A percentile compares a stretch with the other conserved stretches of the same genome.
These are phyloP conservation scores for Ascochyta viciae-villosae DNA, from an alignment of 2,329 filamentous ascomycete species.

Conservation along the genomic window DNA sequence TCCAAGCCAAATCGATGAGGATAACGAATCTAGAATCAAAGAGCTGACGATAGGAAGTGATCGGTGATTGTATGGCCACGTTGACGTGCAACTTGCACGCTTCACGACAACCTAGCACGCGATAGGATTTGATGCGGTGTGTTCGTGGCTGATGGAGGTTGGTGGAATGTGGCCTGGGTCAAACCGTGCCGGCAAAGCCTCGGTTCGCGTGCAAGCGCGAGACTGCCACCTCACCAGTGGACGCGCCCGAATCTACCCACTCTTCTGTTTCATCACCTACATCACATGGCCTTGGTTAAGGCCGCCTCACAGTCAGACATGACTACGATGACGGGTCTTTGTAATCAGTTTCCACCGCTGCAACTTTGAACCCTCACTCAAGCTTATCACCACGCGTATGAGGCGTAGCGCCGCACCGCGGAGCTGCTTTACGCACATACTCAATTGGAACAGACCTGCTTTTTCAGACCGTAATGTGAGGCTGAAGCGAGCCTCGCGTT, in stretches of 20 bases:
- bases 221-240: neutral
- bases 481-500: neutral
- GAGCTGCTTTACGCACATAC: neutral
- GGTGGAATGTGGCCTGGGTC: neutral
- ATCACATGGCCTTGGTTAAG: neutral
- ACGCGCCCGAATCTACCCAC: neutral
- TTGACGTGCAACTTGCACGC: neutral
- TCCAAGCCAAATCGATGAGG: too few relatives aligned
- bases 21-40: too few relatives aligned
- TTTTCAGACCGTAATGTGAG: neutral
- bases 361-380: neutral
- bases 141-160: conserved; percentile 6
- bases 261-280: neutral
- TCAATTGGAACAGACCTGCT: neutral
- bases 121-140: conserved; percentile 7
- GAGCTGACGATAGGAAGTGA: neutral
- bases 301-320: neutral
- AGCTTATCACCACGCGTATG: neutral
- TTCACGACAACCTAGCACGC: neutral
- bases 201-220: neutral
- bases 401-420: neutral
- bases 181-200: neutral
- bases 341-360: neutral
- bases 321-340: neutral
- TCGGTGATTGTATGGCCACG: neutral